These are phyloP conservation scores for Aspergillus hortae DNA, from an alignment of 2,329 filamentous ascomycete genomes.

Conservation along the genomic window DNA sequence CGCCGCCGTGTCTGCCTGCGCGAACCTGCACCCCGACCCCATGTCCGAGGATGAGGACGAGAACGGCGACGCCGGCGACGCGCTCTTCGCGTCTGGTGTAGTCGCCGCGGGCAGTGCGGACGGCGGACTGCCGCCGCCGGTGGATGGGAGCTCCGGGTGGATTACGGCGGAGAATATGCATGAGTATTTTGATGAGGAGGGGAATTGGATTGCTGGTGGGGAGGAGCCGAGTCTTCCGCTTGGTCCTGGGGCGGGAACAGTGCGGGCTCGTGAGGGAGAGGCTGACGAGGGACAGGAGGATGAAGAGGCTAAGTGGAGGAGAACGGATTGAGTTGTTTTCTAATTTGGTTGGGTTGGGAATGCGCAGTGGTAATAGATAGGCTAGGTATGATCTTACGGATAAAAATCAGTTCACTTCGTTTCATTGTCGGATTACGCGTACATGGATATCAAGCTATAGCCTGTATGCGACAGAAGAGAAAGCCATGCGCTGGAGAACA, in stretches of 20 bases:
- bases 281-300: conserved; percentile 32
- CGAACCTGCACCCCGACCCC: conserved; percentile 48
- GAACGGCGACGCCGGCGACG: conserved; percentile 22
- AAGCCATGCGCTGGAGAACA: neutral
- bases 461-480: neutral
- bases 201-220: conserved; percentile 66
- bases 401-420: neutral
- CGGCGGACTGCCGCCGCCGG: conserved; percentile 44
- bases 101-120: conserved; percentile 31
- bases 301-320: conserved; percentile 52
- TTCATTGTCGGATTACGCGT: conserved; percentile 12
- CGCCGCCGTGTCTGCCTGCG: conserved; percentile 45
- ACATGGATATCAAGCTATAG: conserved; percentile 13
- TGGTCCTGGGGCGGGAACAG: conserved; percentile 62
- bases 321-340: conserved; percentile 39
- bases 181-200: conserved; percentile 76
- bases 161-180: conserved; percentile 87
- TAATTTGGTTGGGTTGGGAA: neutral
- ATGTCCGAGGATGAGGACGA: conserved; percentile 32
- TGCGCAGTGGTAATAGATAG: neutral
- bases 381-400: neutral
- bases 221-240: conserved; percentile 37
- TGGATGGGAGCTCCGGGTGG: conserved; percentile 49
- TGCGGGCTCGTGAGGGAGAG: conserved; percentile 52
- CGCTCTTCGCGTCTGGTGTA: conserved; percentile 32